Evolutionary conservation across 495 filamentous ascomycete species (phyloP).

Genomic region (Penicillium antarcticum): DNA sequence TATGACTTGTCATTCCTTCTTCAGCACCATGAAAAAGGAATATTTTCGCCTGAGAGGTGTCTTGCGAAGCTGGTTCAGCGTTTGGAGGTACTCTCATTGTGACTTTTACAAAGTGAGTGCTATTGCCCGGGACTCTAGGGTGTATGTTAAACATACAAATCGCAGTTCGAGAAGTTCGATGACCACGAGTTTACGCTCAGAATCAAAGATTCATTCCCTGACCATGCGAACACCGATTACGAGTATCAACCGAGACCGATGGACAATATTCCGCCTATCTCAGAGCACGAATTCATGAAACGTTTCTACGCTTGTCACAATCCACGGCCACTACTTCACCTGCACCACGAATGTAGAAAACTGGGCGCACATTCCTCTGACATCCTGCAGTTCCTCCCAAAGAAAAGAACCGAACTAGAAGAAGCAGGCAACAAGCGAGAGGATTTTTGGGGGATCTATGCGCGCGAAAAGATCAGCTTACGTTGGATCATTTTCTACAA

Average conservation of each 20-base stretch:
- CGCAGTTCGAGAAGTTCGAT: neutral
- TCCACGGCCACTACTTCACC: constrained; percentile 4
- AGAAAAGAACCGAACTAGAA: constrained; percentile 1
- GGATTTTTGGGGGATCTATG: constrained; percentile 13
- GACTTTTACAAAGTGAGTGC: neutral
- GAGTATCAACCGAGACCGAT: constrained; percentile 8
- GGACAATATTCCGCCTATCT: constrained; percentile 17
- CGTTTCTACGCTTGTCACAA: constrained; percentile 21
- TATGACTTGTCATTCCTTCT: neutral
- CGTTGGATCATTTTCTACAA: constrained; percentile 11
- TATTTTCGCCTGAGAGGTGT: neutral
- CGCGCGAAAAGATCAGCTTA: constrained; percentile 8
- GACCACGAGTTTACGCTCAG: neutral
- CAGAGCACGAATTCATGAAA: constrained; percentile 19
- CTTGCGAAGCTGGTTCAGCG: neutral
- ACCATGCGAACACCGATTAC: constrained; percentile 2
- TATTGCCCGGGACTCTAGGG: neutral
- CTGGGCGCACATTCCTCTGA: neutral
- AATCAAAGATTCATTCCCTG: neutral
- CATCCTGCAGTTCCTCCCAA: neutral
- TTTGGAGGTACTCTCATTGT: constrained; percentile 1
- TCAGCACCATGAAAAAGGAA: neutral
- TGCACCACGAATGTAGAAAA: constrained; percentile 5
- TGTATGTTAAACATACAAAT: neutral
- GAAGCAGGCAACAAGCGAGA: constrained; percentile 12